Evolutionary conservation across 257 asterid genomes (phyloP).

Genomic region (Gardenia jasminoides): DNA sequence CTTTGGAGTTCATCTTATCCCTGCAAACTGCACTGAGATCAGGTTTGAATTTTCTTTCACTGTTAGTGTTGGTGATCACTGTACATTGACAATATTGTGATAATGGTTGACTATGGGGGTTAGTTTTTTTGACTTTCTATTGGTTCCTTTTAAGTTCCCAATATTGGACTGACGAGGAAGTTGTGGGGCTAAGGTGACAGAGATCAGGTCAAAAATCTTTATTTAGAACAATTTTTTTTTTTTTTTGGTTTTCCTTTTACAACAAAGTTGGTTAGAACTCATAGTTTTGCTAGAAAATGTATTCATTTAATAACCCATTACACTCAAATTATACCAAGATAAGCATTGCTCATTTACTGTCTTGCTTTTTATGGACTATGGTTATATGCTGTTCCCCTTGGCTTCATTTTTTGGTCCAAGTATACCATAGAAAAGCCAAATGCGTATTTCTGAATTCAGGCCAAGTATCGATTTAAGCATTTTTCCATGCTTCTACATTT

Average conservation of each 20-base stretch:
- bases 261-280: background rate
- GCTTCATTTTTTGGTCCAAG: background rate
- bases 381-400: background rate
- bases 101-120: background rate
- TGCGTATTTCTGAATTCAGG: background rate
- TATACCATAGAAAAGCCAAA: background rate
- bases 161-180: too few relatives aligned
- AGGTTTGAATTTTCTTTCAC: slow-evolving; percentile 48
- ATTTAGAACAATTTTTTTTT: background rate
- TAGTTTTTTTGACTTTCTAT: background rate
- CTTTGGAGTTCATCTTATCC: slow-evolving; percentile 66
- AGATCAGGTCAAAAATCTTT: background rate
- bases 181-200: background rate
- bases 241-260: background rate
- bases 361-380: background rate
- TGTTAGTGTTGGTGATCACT: background rate
- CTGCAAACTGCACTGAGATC: slow-evolving; percentile 63
- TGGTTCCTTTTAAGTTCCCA: background rate
- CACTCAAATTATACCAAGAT: background rate
- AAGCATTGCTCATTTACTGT: background rate
- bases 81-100: background rate
- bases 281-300: background rate
- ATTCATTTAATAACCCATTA: background rate
- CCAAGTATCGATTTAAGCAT: background rate
- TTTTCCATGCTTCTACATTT: background rate